Conservation (phyloP, 306 rosid genomes). For the Betula pendula region DNA sequence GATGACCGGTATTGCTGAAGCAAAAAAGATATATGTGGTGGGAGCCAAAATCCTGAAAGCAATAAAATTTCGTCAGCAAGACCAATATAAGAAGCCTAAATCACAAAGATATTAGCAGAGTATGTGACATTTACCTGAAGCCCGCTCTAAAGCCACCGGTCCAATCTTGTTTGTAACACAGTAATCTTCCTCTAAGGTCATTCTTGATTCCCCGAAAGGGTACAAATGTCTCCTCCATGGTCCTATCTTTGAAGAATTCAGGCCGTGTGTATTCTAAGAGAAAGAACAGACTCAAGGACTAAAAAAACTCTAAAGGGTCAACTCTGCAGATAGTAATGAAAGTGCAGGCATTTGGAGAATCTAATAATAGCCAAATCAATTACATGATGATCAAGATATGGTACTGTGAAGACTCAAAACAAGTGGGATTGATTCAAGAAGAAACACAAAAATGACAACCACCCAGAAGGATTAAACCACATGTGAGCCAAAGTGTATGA, state of each 20-base stretch:
- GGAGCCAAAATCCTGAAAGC: conserved; percentile 81
- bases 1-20: conserved; percentile 82
- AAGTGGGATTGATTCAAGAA: background rate
- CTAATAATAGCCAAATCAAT: conserved; percentile 9
- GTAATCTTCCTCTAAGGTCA: conserved; percentile 75
- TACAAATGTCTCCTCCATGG: conserved; percentile 82
- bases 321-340: no score
- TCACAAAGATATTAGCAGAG: background rate
- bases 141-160: conserved; percentile 76
- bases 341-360: no score
- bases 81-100: conserved; percentile 11
- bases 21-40: conserved; percentile 83
- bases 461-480: conserved; percentile 11
- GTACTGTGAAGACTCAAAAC: conserved; percentile 20
- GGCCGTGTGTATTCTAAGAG: background rate
- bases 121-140: conserved; percentile 45
- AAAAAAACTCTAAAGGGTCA: background rate
- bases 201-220: conserved; percentile 83
- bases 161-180: conserved; percentile 96
- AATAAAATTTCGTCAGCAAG: conserved; percentile 8
- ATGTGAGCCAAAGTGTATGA: conserved; percentile 21
- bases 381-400: conserved; percentile 43
- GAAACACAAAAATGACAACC: conserved; percentile 5
- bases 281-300: background rate
- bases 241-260: conserved; percentile 10